These are phyloP conservation scores for Myriosclerotinia scirpicola DNA, from an alignment of 2,329 filamentous ascomycete genomes.

Conservation along the genomic window DNA sequence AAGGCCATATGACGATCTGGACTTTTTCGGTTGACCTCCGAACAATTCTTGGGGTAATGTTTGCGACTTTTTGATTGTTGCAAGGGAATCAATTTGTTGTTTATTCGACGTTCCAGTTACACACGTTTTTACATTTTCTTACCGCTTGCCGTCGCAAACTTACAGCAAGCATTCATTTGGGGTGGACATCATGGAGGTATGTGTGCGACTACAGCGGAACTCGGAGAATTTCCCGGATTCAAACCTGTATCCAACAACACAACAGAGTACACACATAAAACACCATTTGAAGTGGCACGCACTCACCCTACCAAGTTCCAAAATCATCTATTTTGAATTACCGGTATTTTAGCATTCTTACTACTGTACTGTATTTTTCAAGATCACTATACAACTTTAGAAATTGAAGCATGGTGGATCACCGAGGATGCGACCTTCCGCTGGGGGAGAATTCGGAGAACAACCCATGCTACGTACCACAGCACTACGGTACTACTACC, in stretches of 20 bases:
- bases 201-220: conserved; percentile 14
- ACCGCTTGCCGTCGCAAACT: conserved; percentile 20
- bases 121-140: conserved; percentile 18
- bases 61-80: conserved; percentile 6
- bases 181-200: conserved; percentile 5
- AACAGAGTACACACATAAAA: conserved; percentile 10
- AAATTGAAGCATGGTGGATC: not conserved
- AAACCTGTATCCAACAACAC: conserved; percentile 4
- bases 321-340: not conserved
- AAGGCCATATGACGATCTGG: not conserved
- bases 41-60: conserved; percentile 15
- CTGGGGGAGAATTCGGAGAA: conserved; percentile 17
- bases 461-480: conserved; percentile 14
- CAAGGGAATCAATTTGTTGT: conserved; percentile 3
- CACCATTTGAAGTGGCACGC: conserved; percentile 5
- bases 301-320: not conserved
- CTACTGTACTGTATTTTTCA: not conserved
- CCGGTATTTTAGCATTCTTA: not conserved
- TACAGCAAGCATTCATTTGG: conserved; percentile 11
- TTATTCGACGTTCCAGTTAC: conserved; percentile 19
- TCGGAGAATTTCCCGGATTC: conserved; percentile 20
- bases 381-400: not conserved
- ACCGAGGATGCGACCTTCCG: not conserved
- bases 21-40: not conserved
- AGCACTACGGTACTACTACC: not conserved